A percentile compares a stretch with the other conserved stretches of the same genome.
These are phyloP conservation scores for Ampelocalamus luodianensis DNA, from an alignment of 176 grass and related monocot species.

Conservation along the genomic window DNA sequence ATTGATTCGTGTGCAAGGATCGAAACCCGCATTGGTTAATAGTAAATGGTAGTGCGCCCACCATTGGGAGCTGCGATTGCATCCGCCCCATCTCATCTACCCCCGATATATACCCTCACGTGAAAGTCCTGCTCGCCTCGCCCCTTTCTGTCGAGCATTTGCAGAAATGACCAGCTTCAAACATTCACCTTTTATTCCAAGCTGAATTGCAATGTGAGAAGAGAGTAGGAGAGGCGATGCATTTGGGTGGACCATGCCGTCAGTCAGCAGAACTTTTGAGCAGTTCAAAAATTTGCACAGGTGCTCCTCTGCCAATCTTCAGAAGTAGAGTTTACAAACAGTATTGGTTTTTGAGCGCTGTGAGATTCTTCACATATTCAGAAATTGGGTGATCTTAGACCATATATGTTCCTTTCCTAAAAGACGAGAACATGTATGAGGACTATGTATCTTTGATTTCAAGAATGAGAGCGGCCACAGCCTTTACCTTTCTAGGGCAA, in stretches of 20 bases:
- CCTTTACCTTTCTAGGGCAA: too few species aligned
- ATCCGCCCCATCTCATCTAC: neutral
- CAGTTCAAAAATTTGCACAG: neutral
- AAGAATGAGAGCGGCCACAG: too few species aligned
- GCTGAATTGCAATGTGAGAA: neutral
- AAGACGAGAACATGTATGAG: neutral
- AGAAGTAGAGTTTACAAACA: conserved; percentile 1
- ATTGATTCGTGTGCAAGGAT: conserved; percentile 31
- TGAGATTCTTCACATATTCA: neutral
- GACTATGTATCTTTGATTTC: neutral
- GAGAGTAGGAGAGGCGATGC: neutral
- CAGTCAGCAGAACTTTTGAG: conserved; percentile 6
- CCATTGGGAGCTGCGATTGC: conserved; percentile 13
- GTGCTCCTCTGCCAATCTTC: neutral
- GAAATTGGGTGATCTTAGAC: neutral
- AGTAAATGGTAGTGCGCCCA: conserved; percentile 32
- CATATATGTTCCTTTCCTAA: neutral
- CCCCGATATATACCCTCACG: conserved; percentile 44
- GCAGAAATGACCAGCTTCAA: conserved; percentile 3
- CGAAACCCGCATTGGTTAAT: neutral
- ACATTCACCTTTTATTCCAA: conserved; percentile 32
- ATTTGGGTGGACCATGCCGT: neutral
- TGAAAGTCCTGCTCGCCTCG: neutral
- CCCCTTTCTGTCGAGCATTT: conserved; percentile 30
- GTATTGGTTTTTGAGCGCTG: neutral